A percentile compares a stretch with the other conserved stretches of the same genome.
Conservation (phyloP, 2,329 filamentous ascomycete species). For the Fusarium succisae region DNA sequence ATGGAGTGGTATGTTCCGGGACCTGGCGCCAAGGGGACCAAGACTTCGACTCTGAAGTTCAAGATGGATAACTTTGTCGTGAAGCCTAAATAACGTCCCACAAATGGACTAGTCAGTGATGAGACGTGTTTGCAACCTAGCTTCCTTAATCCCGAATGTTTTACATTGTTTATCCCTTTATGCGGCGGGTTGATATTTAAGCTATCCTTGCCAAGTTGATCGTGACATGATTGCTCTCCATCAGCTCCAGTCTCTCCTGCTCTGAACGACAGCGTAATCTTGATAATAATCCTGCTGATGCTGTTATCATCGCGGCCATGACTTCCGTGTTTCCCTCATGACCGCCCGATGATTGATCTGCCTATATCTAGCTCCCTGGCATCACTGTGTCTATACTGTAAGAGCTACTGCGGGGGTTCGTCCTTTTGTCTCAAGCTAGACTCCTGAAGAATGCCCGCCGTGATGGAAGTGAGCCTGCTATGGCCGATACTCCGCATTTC, state of each 20-base stretch:
- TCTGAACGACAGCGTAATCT: no score
- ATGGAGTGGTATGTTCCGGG: not conserved
- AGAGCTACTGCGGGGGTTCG: no score
- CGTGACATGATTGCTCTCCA: no score
- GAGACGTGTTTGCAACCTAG: not conserved
- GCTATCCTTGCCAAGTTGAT: not conserved
- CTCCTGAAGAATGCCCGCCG: not conserved
- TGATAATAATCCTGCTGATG: no score
- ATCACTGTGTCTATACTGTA: no score
- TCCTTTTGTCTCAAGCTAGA: not conserved
- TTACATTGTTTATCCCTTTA: not conserved
- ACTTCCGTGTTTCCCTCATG: no score
- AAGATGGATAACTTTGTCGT: slow-evolving; percentile 4
- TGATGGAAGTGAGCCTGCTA: slow-evolving; percentile 4
- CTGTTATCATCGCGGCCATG: no score
- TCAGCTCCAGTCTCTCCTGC: no score
- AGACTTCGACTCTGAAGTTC: not conserved
- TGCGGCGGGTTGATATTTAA: no score
- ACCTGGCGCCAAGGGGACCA: not conserved
- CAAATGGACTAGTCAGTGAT: not conserved
- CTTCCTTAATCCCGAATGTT: not conserved
- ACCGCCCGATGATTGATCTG: no score
- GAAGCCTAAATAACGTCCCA: not conserved
- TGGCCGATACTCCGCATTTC: slow-evolving; percentile 4
- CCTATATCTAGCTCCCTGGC: no score